These are phyloP conservation scores for Fusarium sp. DNA, from an alignment of 2,329 filamentous ascomycete species.

Conservation along the genomic window DNA sequence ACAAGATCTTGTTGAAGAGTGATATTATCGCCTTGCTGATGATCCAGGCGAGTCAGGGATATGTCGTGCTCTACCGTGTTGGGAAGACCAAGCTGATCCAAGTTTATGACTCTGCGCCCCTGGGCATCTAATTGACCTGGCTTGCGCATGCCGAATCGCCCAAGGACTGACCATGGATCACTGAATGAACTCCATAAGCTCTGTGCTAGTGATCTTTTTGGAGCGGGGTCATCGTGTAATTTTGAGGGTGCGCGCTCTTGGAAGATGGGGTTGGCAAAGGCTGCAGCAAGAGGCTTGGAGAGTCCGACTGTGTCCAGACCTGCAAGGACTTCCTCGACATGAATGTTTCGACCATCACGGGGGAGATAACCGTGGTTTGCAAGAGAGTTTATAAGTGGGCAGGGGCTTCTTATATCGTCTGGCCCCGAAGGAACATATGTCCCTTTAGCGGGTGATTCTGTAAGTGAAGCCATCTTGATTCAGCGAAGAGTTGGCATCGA, in stretches of 20 bases:
- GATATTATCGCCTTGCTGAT: slow-evolving; percentile 40
- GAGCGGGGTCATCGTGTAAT: slow-evolving; percentile 11
- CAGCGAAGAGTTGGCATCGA: not conserved
- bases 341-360: slow-evolving; percentile 39
- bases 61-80: slow-evolving; percentile 43
- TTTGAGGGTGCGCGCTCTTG: slow-evolving; percentile 26
- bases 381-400: slow-evolving; percentile 43
- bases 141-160: slow-evolving; percentile 40
- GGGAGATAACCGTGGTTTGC: slow-evolving; percentile 47
- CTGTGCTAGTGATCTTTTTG: slow-evolving; percentile 21
- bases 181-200: slow-evolving; percentile 8
- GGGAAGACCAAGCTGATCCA: slow-evolving; percentile 40
- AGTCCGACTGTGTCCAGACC: slow-evolving; percentile 37
- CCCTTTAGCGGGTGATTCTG: slow-evolving; percentile 31
- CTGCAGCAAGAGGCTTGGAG: slow-evolving; percentile 37
- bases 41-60: slow-evolving; percentile 43
- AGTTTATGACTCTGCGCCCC: slow-evolving; percentile 36
- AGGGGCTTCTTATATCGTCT: slow-evolving; percentile 39
- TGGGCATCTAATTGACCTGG: slow-evolving; percentile 37
- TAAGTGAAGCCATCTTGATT: slow-evolving; percentile 21
- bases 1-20: slow-evolving; percentile 37
- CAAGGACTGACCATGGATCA: slow-evolving; percentile 41
- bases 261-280: slow-evolving; percentile 43
- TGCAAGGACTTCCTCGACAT: slow-evolving; percentile 30
- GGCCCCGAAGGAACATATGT: slow-evolving; percentile 36